phyloP scores from a whole-genome alignment of 352 stramenopile species.

The Elongisporangium prolatum region DNA sequence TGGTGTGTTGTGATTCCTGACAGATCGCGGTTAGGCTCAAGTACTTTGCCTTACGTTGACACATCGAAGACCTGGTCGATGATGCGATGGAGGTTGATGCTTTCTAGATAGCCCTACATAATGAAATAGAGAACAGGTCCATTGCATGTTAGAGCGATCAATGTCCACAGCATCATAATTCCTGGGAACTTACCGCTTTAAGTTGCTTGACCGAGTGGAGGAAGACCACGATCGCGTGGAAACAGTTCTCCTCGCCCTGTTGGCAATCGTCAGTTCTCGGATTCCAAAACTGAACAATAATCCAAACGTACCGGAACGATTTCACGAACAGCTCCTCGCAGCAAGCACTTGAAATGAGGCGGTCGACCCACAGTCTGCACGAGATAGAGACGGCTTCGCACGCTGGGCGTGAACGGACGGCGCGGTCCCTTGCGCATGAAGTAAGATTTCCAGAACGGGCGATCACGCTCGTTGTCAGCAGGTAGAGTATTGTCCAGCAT shows the following conservation, averaged over 20 bases:
- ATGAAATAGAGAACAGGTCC: constrained; percentile 1
- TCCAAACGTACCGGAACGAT: constrained; percentile 63
- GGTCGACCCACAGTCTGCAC: constrained; percentile 70
- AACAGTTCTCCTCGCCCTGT: constrained; percentile 80
- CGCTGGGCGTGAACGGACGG: constrained; percentile 61
- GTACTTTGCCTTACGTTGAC: constrained; percentile 44
- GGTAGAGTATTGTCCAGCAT: constrained; percentile 86
- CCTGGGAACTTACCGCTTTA: constrained; percentile 59
- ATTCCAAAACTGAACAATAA: neutral
- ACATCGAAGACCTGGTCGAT: constrained; percentile 84
- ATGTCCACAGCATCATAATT: neutral
- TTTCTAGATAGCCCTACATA: constrained; percentile 71
- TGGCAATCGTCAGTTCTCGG: neutral
- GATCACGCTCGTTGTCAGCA: constrained; percentile 67
- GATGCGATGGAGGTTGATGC: constrained; percentile 84
- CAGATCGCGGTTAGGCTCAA: neutral
- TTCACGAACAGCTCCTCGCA: constrained; percentile 68
- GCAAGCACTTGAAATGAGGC: constrained; percentile 82
- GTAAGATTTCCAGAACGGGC: constrained; percentile 81
- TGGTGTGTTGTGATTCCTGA: neutral
- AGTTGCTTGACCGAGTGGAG: constrained; percentile 81
- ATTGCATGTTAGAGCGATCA: neutral
- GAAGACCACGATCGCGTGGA: constrained; percentile 82
- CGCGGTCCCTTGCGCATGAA: constrained; percentile 70
- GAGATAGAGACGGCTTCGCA: constrained; percentile 71